Evolutionary conservation across 148 eudicot species (phyloP).

Genomic region (Polygonum maritimum): DNA sequence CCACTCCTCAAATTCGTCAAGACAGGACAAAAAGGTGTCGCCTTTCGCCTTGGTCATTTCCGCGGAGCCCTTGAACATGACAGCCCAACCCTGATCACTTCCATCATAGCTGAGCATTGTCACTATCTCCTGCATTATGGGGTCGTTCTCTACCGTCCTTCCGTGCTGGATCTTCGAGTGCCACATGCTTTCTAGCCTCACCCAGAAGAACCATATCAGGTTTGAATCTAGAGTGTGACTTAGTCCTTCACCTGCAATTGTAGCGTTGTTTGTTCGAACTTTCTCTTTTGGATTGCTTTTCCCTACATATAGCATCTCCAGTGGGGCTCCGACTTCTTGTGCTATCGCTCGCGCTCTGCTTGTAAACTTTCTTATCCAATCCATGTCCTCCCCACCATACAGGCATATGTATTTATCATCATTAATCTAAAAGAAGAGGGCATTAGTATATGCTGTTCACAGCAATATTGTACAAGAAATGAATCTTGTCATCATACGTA

Average conservation of each 20-base stretch:
- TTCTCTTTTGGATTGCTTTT: conserved; percentile 55
- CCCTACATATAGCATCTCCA: conserved; percentile 72
- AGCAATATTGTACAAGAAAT: no score
- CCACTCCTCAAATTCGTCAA: conserved; percentile 36
- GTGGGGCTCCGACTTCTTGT: conserved; percentile 24
- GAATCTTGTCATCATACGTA: conserved; percentile 12
- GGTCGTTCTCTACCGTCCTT: conserved; percentile 39
- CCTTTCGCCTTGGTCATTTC: conserved; percentile 59
- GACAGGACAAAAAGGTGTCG: conserved; percentile 26
- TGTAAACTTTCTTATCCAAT: conserved; percentile 62
- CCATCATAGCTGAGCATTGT: conserved; percentile 59
- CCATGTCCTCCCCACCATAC: conserved; percentile 76
- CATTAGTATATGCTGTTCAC: background rate
- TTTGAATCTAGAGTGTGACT: conserved; percentile 46
- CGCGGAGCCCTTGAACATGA: conserved; percentile 39
- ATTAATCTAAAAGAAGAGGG: conserved; percentile 23
- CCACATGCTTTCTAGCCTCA: conserved; percentile 74
- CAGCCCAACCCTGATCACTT: conserved; percentile 71
- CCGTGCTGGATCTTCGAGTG: conserved; percentile 66
- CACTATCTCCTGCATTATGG: conserved; percentile 56
- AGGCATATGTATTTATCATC: conserved; percentile 46
- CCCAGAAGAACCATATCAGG: conserved; percentile 77
- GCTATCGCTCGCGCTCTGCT: conserved; percentile 27
- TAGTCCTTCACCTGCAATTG: conserved; percentile 27
- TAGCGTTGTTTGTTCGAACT: conserved; percentile 28